These are phyloP conservation scores for Syzygium aromaticum DNA, from an alignment of 345 rosid genomes.

Conservation along the genomic window DNA sequence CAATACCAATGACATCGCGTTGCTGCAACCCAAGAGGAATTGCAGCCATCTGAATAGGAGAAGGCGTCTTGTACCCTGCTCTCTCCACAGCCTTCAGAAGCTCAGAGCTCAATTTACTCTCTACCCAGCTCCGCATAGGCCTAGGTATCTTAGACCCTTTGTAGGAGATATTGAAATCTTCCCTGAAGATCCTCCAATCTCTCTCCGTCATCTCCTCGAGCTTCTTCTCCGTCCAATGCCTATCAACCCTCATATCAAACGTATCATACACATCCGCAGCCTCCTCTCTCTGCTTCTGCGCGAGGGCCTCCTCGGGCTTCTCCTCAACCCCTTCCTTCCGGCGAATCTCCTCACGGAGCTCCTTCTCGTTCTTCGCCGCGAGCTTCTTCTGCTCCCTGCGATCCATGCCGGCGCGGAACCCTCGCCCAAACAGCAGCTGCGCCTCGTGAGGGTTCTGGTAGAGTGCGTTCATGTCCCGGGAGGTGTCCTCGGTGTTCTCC, in stretches of 20 bases:
- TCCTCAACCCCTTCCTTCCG: constrained; percentile 73
- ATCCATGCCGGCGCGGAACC: constrained; percentile 95
- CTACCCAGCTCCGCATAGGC: constrained; percentile 92
- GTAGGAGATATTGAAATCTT: constrained; percentile 83
- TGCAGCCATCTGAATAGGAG: constrained; percentile 92
- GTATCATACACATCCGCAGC: constrained; percentile 87
- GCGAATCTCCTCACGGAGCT: constrained; percentile 74
- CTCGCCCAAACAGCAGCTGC: constrained; percentile 79
- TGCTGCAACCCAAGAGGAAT: constrained; percentile 89
- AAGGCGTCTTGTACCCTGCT: constrained; percentile 81
- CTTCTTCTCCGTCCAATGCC: constrained; percentile 91
- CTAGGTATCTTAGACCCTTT: constrained; percentile 90
- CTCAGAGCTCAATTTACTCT: constrained; percentile 67
- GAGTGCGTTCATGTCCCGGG: constrained; percentile 72
- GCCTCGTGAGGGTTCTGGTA: constrained; percentile 97
- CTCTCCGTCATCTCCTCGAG: constrained; percentile 92
- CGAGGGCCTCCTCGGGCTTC: constrained; percentile 86
- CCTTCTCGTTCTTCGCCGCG: constrained; percentile 91
- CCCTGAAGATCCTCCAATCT: constrained; percentile 94
- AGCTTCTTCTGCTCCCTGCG: constrained; percentile 94
- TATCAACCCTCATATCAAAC: constrained; percentile 88
- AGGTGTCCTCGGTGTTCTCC: constrained; percentile 92
- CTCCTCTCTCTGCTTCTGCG: constrained; percentile 58
- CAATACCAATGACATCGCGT: constrained; percentile 91
- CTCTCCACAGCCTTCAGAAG: constrained; percentile 80